phyloP scores from a whole-genome alignment of 257 asterid species.

The Salvia rosmarinus region DNA sequence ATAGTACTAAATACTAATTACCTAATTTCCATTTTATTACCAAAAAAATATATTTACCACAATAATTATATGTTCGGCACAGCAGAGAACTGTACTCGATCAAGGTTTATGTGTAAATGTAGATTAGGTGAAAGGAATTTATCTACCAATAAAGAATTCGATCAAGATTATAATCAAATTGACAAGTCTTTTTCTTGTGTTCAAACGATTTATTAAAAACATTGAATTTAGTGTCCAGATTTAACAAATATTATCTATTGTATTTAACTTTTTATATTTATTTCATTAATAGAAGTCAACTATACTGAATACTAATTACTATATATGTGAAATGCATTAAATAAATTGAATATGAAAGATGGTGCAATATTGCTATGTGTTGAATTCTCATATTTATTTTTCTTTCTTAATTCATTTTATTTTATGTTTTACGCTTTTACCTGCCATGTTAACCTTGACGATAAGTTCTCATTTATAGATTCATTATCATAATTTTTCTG shows the following conservation, averaged over 20 bases:
- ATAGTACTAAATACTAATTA: too few species aligned
- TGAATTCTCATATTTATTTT: constrained; percentile 9
- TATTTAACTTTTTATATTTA: not conserved
- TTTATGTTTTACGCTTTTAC: not conserved
- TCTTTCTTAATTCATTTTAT: not conserved
- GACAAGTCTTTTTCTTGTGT: not conserved
- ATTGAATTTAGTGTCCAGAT: not conserved
- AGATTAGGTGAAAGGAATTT: not conserved
- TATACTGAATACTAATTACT: not conserved
- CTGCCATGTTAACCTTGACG: too few species aligned
- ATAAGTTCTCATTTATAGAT: too few species aligned
- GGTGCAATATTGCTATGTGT: not conserved
- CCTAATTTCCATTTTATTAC: not conserved
- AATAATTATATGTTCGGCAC: not conserved
- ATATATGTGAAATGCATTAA: not conserved
- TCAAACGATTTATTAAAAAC: not conserved
- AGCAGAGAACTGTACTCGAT: not conserved
- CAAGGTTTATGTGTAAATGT: too few species aligned
- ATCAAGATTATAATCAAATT: not conserved
- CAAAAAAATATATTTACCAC: not conserved
- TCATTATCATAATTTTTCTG: too few species aligned
- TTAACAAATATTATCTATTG: not conserved
- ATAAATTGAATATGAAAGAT: not conserved
- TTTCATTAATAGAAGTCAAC: not conserved
- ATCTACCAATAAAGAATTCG: not conserved